A percentile compares a stretch with the other conserved stretches of the same genome.
phyloP scores from a whole-genome alignment of 768 basidiomycete species.

The Russula sp. region DNA sequence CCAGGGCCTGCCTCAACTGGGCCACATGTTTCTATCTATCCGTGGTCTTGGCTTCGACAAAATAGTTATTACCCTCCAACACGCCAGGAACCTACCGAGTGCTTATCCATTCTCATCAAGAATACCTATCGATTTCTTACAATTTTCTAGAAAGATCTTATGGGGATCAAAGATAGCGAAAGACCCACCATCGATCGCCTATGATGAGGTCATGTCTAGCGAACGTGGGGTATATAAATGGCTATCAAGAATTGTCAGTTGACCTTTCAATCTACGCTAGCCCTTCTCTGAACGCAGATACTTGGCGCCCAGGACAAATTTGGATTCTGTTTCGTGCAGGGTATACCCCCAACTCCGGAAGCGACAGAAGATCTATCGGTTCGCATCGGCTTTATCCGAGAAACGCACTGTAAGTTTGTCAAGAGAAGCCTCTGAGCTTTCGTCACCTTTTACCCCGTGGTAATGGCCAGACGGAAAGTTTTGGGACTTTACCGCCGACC shows the following conservation, averaged over 20 bases:
- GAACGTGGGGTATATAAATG: slow-evolving; percentile 71
- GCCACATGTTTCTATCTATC: slow-evolving; percentile 75
- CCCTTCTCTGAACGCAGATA: background rate
- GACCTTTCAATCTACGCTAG: background rate
- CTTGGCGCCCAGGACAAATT: slow-evolving; percentile 57
- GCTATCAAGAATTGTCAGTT: slow-evolving; percentile 70
- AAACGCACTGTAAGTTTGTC: slow-evolving; percentile 59
- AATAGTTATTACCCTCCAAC: slow-evolving; percentile 72
- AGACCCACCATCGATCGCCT: slow-evolving; percentile 67
- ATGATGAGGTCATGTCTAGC: slow-evolving; percentile 64
- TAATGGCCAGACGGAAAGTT: slow-evolving; percentile 71
- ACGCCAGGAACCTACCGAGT: slow-evolving; percentile 38
- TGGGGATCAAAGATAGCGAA: slow-evolving; percentile 78
- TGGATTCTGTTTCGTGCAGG: slow-evolving; percentile 84
- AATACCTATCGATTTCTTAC: background rate
- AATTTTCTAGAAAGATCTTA: slow-evolving; percentile 49
- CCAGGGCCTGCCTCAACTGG: slow-evolving; percentile 49
- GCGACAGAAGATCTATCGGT: slow-evolving; percentile 74
- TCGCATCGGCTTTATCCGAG: slow-evolving; percentile 82
- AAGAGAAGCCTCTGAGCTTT: background rate
- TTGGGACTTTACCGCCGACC: slow-evolving; percentile 94
- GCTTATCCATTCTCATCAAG: slow-evolving; percentile 25
- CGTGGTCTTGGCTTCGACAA: slow-evolving; percentile 75
- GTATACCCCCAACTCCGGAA: slow-evolving; percentile 73
- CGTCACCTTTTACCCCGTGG: background rate